Percentiles rank a stretch among this genome's conserved stretches.
phyloP scores from a whole-genome alignment of 441 rosid species.

The Adansonia gregorii region DNA sequence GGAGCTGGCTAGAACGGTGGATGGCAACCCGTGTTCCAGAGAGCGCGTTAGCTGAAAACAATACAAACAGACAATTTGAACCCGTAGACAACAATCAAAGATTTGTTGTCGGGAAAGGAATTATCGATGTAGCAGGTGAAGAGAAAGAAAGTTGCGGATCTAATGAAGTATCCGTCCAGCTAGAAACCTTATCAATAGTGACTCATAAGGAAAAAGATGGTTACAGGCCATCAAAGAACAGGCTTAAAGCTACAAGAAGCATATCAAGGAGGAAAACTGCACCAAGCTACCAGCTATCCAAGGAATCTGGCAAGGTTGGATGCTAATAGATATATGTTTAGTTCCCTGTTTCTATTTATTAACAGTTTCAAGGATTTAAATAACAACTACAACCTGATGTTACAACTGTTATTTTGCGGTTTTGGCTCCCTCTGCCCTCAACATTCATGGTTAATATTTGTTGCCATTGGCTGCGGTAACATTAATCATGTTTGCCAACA shows the following conservation, averaged over 20 bases:
- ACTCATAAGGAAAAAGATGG: constrained; percentile 32
- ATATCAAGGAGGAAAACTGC: constrained; percentile 52
- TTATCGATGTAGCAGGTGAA: constrained; percentile 50
- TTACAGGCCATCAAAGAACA: constrained; percentile 34
- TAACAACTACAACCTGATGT: too few species aligned
- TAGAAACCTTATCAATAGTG: constrained; percentile 40
- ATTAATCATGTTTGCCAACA: too few species aligned
- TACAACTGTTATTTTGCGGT: too few species aligned
- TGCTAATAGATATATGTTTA: background rate
- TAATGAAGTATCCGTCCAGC: constrained; percentile 61
- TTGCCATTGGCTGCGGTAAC: too few species aligned
- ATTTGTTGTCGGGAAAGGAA: constrained; percentile 33
- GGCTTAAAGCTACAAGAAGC: constrained; percentile 42
- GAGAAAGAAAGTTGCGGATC: constrained; percentile 90
- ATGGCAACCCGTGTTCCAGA: constrained; percentile 83
- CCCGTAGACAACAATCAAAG: constrained; percentile 33
- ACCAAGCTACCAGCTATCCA: constrained; percentile 47
- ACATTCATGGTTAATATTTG: too few species aligned
- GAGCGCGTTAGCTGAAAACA: constrained; percentile 38
- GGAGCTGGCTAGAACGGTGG: constrained; percentile 93
- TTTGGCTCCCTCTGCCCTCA: too few species aligned
- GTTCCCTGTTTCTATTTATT: background rate
- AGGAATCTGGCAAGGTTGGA: constrained; percentile 47
- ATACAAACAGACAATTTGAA: constrained; percentile 35
- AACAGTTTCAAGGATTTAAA: background rate